A percentile compares a stretch with the other conserved stretches of the same genome.
Evolutionary conservation across 371 early-diverging fungal genomes (phyloP).

Genomic region (Coemansia sp.): DNA sequence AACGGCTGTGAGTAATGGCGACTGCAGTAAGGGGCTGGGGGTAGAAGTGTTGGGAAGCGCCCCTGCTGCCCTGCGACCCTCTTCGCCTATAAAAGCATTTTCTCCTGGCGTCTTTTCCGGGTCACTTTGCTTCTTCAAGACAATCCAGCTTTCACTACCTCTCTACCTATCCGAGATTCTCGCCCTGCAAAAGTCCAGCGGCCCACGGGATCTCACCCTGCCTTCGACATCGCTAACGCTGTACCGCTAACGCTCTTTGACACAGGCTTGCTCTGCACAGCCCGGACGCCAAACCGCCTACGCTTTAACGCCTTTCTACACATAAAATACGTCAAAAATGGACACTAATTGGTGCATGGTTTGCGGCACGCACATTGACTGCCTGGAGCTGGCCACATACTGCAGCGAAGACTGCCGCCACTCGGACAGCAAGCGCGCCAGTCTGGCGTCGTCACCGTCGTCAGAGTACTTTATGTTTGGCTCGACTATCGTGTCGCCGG

Average conservation of each 20-base stretch:
- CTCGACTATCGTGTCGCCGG: conserved; percentile 21
- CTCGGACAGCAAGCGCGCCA: conserved; percentile 14
- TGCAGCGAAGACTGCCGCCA: conserved; percentile 50
- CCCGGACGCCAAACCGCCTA: not conserved
- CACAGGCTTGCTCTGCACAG: not conserved
- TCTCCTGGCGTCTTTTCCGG: not conserved
- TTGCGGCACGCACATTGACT: conserved; percentile 52
- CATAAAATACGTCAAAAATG: conserved; percentile 32
- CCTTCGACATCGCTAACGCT: conserved; percentile 1
- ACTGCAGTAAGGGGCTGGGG: conserved; percentile 8
- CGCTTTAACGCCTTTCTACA: not conserved
- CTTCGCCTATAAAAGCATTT: conserved; percentile 1
- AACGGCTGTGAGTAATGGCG: not conserved
- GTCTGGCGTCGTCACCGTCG: conserved; percentile 12
- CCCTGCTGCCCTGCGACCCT: conserved; percentile 1
- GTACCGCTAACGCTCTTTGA: not conserved
- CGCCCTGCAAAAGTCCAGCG: not conserved
- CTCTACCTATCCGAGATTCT: not conserved
- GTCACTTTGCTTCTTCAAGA: not conserved
- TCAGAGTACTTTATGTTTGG: conserved; percentile 31
- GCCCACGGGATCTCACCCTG: not conserved
- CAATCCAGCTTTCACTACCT: not conserved
- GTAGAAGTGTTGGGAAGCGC: conserved; percentile 1
- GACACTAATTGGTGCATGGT: conserved; percentile 55
- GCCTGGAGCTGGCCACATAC: conserved; percentile 46